Percentiles rank a stretch among this genome's conserved stretches.
phyloP scores from a whole-genome alignment of 1,139 yeast genomes.

The Hansenula lynferdii region DNA sequence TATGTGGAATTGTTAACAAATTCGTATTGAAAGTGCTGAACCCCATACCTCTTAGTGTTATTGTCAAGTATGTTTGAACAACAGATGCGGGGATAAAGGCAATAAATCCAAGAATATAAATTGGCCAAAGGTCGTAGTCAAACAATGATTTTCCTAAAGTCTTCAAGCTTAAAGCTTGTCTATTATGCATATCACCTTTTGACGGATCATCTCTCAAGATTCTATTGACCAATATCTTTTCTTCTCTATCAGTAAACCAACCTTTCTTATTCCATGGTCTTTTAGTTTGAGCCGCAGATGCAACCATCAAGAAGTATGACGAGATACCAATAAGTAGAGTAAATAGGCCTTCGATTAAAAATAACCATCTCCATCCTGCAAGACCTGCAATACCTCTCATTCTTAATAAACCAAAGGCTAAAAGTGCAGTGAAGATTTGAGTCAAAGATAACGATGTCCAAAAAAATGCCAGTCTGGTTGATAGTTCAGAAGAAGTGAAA shows the following conservation, averaged over 20 bases:
- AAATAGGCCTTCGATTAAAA: constrained; percentile 56
- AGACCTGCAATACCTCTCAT: constrained; percentile 28
- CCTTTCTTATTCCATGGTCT: constrained; percentile 46
- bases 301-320: constrained; percentile 54
- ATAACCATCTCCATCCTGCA: constrained; percentile 64
- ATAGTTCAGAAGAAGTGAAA: constrained; percentile 42
- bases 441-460: constrained; percentile 31
- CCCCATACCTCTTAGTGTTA: constrained; percentile 47
- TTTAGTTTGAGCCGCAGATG: constrained; percentile 54
- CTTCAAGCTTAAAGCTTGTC: constrained; percentile 41
- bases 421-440: constrained; percentile 28
- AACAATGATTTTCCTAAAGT: constrained; percentile 34
- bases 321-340: constrained; percentile 52
- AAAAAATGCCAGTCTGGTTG: constrained; percentile 44
- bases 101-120: constrained; percentile 43
- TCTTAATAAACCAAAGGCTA: constrained; percentile 40
- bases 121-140: constrained; percentile 59
- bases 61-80: constrained; percentile 42
- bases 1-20: constrained; percentile 44
- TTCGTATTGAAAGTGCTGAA: constrained; percentile 53
- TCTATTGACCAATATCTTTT: constrained; percentile 56
- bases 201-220: constrained; percentile 64
- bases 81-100: constrained; percentile 43
- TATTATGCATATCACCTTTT: constrained; percentile 65
- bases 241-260: constrained; percentile 61